Percentiles rank a stretch among this genome's conserved stretches.
Evolutionary conservation across 306 rosid genomes (phyloP).

Genomic region (Chamaecrista fasciculata): DNA sequence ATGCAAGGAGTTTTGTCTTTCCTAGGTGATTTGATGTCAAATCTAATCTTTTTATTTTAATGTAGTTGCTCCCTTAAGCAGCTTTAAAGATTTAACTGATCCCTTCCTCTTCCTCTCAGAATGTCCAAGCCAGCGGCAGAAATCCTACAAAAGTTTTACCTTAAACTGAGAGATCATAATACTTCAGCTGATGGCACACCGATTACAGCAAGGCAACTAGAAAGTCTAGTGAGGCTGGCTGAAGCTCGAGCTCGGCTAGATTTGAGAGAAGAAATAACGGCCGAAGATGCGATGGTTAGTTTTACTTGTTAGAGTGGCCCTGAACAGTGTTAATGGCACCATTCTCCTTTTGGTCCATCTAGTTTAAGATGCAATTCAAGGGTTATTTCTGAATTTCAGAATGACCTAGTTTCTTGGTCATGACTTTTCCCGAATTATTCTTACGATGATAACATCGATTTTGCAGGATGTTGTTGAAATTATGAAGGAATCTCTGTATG

Average conservation of each 20-base stretch:
- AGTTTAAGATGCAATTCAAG: conserved; percentile 1
- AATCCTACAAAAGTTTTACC: conserved; percentile 83
- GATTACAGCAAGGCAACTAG: conserved; percentile 93
- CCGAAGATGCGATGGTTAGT: conserved; percentile 86
- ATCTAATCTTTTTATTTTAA: conserved; percentile 18
- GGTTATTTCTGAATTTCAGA: not conserved
- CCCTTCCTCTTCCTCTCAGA: conserved; percentile 46
- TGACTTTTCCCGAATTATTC: conserved; percentile 18
- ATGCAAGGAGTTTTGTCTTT: conserved; percentile 75
- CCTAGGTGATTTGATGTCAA: conserved; percentile 68
- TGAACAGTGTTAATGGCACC: conserved; percentile 20
- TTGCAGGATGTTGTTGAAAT: conserved; percentile 96
- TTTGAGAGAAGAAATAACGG: conserved; percentile 79
- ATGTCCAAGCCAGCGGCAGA: conserved; percentile 89
- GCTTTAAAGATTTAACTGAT: conserved; percentile 17
- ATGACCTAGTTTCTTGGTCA: conserved; percentile 27
- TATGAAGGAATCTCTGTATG: conserved; percentile 92
- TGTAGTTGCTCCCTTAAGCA: conserved; percentile 26
- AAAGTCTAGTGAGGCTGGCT: conserved; percentile 93
- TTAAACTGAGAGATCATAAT: conserved; percentile 70
- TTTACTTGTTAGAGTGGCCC: conserved; percentile 13
- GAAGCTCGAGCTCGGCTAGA: conserved; percentile 93
- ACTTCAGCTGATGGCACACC: conserved; percentile 89
- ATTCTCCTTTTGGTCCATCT: conserved; percentile 1
- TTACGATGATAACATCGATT: conserved; percentile 14